phyloP scores from a whole-genome alignment of 106 monocot species.

The Alisma plantagoaquatica region DNA sequence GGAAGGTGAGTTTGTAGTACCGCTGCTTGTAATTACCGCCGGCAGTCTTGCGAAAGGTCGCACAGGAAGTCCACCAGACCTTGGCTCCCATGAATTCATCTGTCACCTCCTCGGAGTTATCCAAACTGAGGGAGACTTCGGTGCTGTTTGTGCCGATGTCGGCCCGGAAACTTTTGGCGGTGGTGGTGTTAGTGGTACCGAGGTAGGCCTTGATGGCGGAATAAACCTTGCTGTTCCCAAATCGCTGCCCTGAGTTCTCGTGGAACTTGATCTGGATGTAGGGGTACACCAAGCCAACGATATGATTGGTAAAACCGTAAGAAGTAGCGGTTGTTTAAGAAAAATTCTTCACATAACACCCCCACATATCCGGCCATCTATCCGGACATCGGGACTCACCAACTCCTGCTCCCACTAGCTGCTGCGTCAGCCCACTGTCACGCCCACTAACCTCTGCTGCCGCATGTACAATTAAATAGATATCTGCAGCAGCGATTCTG shows the following conservation, averaged over 20 bases:
- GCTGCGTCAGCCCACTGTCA: no score
- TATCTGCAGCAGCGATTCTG: no score
- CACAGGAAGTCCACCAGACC: conserved; percentile 2
- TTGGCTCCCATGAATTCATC: no score
- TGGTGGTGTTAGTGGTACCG: conserved; percentile 13
- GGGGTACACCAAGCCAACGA: conserved; percentile 21
- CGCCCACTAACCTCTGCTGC: no score
- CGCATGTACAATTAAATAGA: no score
- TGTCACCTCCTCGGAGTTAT: conserved; percentile 3
- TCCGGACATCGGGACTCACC: no score
- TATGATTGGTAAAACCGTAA: neutral
- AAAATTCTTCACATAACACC: no score
- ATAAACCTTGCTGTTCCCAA: conserved; percentile 43
- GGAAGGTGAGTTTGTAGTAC: conserved; percentile 12
- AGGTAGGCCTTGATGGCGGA: conserved; percentile 45
- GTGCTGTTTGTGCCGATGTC: conserved; percentile 22
- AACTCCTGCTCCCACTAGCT: no score
- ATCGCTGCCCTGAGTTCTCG: conserved; percentile 29
- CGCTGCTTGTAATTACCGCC: neutral
- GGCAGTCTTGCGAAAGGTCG: neutral
- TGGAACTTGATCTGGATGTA: conserved; percentile 35
- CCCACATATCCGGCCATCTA: no score
- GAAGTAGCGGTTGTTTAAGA: no score
- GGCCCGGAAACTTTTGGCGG: conserved; percentile 28
- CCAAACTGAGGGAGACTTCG: conserved; percentile 27